Conservation (phyloP, 805 yeast genomes). For the Wickerhamomyces hampshirensis region DNA sequence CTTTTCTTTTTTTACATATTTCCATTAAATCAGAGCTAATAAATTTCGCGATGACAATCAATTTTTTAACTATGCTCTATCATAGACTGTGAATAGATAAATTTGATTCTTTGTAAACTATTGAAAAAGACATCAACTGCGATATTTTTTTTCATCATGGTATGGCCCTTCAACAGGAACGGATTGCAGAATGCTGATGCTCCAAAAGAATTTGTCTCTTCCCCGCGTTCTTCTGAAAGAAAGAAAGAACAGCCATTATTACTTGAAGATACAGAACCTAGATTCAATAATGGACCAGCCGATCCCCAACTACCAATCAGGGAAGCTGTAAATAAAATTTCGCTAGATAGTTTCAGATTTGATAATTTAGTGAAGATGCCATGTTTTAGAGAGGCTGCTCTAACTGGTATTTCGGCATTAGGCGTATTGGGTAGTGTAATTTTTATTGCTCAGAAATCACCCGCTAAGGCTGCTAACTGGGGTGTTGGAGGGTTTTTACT, state of each 20-base stretch:
- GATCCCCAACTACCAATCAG: conserved; percentile 29
- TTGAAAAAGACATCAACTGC: too few relatives aligned
- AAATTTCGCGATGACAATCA: too few relatives aligned
- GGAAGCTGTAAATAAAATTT: conserved; percentile 38
- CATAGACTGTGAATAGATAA: too few relatives aligned
- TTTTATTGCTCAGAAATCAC: conserved; percentile 59
- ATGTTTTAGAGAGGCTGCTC: conserved; percentile 75
- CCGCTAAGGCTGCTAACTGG: conserved; percentile 71
- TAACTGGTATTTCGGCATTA: conserved; percentile 69
- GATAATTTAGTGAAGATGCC: conserved; percentile 56
- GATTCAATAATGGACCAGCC: conserved; percentile 29
- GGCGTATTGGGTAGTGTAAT: conserved; percentile 66
- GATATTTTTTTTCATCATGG: not conserved
- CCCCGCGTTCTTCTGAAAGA: not conserved
- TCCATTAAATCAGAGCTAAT: too few relatives aligned
- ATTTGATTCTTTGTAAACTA: too few relatives aligned
- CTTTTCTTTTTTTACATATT: conserved; percentile 38
- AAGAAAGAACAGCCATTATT: conserved; percentile 27
- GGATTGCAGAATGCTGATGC: not conserved
- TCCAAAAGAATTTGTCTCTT: not conserved
- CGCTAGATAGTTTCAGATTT: conserved; percentile 46
- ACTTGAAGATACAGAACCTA: conserved; percentile 36
- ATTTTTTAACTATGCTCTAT: too few relatives aligned
- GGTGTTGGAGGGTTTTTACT: conserved; percentile 71
- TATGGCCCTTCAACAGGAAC: conserved; percentile 9